Evolutionary conservation across 805 yeast species (phyloP).

Genomic region (Isabelozyma gotoi): DNA sequence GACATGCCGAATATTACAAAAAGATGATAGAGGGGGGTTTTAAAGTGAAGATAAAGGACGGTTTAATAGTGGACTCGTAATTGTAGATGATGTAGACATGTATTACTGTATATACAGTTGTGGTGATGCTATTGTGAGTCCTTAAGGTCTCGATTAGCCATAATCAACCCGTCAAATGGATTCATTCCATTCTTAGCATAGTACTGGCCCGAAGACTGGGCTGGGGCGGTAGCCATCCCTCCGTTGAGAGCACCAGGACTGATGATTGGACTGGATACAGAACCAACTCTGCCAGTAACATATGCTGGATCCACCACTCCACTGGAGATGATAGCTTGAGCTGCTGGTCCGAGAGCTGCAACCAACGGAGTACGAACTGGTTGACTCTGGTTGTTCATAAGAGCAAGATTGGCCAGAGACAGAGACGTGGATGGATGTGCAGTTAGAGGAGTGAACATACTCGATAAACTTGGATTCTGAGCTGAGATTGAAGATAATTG

Average conservation of each 20-base stretch:
- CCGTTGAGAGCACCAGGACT: conserved; percentile 16
- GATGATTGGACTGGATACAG: conserved; percentile 10
- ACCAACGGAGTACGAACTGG: conserved; percentile 26
- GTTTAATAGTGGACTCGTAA: too few species aligned
- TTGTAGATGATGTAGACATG: not conserved
- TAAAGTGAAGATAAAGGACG: too few species aligned
- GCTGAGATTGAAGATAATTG: conserved; percentile 18
- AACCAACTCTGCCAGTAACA: not conserved
- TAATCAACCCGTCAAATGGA: conserved; percentile 38
- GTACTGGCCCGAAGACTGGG: conserved; percentile 31
- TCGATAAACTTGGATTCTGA: conserved; percentile 26
- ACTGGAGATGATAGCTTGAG: conserved; percentile 22
- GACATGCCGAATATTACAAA: too few species aligned
- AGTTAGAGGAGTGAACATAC: conserved; percentile 29
- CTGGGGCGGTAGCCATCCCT: conserved; percentile 21
- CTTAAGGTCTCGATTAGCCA: conserved; percentile 17
- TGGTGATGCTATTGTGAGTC: not conserved
- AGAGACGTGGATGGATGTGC: conserved; percentile 19
- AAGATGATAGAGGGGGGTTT: too few species aligned
- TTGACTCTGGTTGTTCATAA: conserved; percentile 8
- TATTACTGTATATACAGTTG: not conserved
- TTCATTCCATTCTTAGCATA: conserved; percentile 35
- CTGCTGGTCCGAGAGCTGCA: conserved; percentile 25
- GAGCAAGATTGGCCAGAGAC: conserved; percentile 8
- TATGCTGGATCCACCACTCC: not conserved